Conservation (phyloP, 2,329 filamentous ascomycete species). For the Zymoseptoria passerinii region DNA sequence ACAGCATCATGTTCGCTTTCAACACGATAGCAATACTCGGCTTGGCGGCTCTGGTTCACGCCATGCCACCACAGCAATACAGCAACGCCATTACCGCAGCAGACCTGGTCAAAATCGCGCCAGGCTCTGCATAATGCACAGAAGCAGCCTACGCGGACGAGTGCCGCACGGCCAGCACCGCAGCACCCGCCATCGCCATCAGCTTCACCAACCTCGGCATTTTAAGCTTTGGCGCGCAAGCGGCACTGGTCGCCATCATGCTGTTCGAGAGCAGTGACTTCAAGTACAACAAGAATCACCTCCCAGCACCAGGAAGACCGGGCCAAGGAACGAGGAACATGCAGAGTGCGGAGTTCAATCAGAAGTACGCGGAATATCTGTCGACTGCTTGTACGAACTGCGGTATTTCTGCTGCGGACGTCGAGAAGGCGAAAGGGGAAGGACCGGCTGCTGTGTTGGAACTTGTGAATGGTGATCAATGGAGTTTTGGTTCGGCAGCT, state of each 20-base stretch:
- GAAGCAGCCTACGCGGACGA: constrained; percentile 42
- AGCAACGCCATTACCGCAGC: constrained; percentile 25
- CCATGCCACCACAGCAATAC: background rate
- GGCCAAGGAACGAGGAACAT: constrained; percentile 68
- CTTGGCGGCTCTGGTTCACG: constrained; percentile 1
- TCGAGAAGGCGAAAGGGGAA: constrained; percentile 24
- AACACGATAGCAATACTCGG: constrained; percentile 1
- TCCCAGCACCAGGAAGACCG: constrained; percentile 41
- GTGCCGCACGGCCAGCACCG: constrained; percentile 58
- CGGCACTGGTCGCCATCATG: constrained; percentile 62
- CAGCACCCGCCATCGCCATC: constrained; percentile 48
- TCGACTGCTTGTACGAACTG: constrained; percentile 22
- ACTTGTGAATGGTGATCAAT: constrained; percentile 43
- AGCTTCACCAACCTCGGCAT: constrained; percentile 53
- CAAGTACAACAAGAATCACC: constrained; percentile 62
- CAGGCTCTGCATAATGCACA: constrained; percentile 48
- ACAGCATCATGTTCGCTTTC: constrained; percentile 3
- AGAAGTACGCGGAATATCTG: constrained; percentile 47
- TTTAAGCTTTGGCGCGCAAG: constrained; percentile 50
- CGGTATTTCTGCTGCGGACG: constrained; percentile 23
- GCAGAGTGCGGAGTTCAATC: constrained; percentile 50
- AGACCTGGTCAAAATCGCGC: constrained; percentile 49
- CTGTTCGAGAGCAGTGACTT: constrained; percentile 62
- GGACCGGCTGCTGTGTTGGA: constrained; percentile 41
- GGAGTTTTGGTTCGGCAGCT: constrained; percentile 50